phyloP scores from a whole-genome alignment of 768 basidiomycete genomes.

The Russula foetens region DNA sequence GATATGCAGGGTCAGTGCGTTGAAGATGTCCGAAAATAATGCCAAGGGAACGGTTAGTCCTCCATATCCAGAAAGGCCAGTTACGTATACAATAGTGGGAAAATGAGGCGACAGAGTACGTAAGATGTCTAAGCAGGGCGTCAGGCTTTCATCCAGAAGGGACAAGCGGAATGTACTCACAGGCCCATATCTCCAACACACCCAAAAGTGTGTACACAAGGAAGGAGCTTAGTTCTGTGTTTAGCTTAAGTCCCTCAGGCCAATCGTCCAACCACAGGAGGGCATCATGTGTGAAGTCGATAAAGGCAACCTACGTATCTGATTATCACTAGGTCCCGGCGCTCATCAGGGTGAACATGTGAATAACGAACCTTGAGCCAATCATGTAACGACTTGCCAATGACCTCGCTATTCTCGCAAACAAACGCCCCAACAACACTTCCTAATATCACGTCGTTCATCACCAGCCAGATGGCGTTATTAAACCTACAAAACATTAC shows the following conservation, averaged over 20 bases:
- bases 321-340: neutral
- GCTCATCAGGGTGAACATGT: neutral
- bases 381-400: slow-evolving; percentile 33
- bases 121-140: neutral
- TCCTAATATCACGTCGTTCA: slow-evolving; percentile 88
- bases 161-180: slow-evolving; percentile 37
- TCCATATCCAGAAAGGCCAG: slow-evolving; percentile 15
- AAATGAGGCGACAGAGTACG: slow-evolving; percentile 5
- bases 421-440: slow-evolving; percentile 63
- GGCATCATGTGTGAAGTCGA: slow-evolving; percentile 41
- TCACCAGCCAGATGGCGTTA: slow-evolving; percentile 83
- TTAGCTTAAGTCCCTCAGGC: slow-evolving; percentile 95
- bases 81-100: slow-evolving; percentile 11
- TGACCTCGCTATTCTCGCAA: slow-evolving; percentile 47
- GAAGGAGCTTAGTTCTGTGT: slow-evolving; percentile 85
- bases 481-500: slow-evolving; percentile 57
- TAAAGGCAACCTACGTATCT: slow-evolving; percentile 32
- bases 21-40: slow-evolving; percentile 32
- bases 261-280: slow-evolving; percentile 87
- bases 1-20: slow-evolving; percentile 63
- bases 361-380: slow-evolving; percentile 4
- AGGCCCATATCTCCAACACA: slow-evolving; percentile 59
- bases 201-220: slow-evolving; percentile 66
- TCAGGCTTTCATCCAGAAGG: neutral
- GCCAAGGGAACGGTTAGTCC: slow-evolving; percentile 13